Evolutionary conservation across 192 early-diverging fungal species (phyloP).

Genomic region (Coemansia aciculifera): DNA sequence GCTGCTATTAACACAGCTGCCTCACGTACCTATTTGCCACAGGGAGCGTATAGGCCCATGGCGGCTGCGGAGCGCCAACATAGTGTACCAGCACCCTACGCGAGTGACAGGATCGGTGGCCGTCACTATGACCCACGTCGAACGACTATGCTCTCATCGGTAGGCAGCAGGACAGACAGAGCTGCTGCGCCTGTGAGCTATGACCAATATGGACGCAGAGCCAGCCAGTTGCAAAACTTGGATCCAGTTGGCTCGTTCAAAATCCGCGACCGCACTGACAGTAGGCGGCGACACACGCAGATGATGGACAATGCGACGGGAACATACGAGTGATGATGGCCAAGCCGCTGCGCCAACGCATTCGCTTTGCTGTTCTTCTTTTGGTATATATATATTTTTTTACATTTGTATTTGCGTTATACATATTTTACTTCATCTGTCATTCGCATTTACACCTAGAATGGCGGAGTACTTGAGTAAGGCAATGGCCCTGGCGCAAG

Average conservation of each 20-base stretch:
- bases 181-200: not conserved
- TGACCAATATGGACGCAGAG: constrained; percentile 4
- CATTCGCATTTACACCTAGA: not conserved
- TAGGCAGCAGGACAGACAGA: not conserved
- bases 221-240: not conserved
- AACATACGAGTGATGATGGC: not conserved
- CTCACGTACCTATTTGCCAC: constrained; percentile 6
- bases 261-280: constrained; percentile 15
- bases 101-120: not conserved
- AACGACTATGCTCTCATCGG: constrained; percentile 1
- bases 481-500: constrained; percentile 70
- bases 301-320: constrained; percentile 1
- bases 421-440: not conserved
- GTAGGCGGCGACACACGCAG: constrained; percentile 22
- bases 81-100: not conserved
- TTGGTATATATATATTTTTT: not conserved
- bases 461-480: constrained; percentile 67
- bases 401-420: not conserved
- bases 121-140: not conserved
- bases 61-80: not conserved
- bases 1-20: not conserved
- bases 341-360: no score
- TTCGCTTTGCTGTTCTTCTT: not conserved
- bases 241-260: constrained; percentile 10
- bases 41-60: not conserved